Evolutionary conservation across 306 rosid species (phyloP).

Genomic region (Coriaria nepalensis): DNA sequence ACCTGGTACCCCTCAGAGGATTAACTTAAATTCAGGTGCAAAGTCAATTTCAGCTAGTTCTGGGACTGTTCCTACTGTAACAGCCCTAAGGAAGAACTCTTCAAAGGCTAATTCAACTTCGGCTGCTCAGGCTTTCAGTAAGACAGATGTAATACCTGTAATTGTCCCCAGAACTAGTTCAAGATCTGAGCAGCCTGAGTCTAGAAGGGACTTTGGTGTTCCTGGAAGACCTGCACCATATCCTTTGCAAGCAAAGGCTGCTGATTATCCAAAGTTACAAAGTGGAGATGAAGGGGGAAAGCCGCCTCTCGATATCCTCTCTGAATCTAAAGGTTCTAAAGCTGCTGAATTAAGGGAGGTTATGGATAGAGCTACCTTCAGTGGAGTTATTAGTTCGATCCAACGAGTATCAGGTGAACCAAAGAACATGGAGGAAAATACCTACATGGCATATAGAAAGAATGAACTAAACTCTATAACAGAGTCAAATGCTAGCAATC

Average conservation of each 20-base stretch:
- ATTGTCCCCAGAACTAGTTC: conserved; percentile 77
- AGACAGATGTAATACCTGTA: conserved; percentile 71
- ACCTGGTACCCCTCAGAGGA: conserved; percentile 87
- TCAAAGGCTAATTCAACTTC: conserved; percentile 43
- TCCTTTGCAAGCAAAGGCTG: conserved; percentile 53
- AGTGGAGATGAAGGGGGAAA: conserved; percentile 70
- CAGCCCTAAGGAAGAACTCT: conserved; percentile 53
- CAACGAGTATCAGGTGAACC: conserved; percentile 43
- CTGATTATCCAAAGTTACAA: conserved; percentile 41
- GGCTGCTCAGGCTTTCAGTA: conserved; percentile 38
- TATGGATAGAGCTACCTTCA: conserved; percentile 42
- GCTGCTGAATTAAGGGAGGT: conserved; percentile 36
- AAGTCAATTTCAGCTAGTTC: conserved; percentile 50
- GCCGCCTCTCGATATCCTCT: conserved; percentile 26
- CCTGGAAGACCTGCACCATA: conserved; percentile 59
- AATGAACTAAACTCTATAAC: conserved; percentile 25
- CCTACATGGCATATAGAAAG: conserved; percentile 25
- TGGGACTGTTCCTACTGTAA: conserved; percentile 37
- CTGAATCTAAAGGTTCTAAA: conserved; percentile 46
- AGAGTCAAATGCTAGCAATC: conserved; percentile 25
- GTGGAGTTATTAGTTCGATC: conserved; percentile 34
- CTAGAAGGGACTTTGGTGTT: conserved; percentile 61
- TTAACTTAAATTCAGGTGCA: conserved; percentile 48
- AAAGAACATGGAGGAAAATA: conserved; percentile 30
- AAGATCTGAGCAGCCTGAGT: conserved; percentile 56